Evolutionary conservation across 441 rosid genomes (phyloP), one percentile per base, ranked within the genome.

Genomic region (Biscutella auriculata): DNA sequence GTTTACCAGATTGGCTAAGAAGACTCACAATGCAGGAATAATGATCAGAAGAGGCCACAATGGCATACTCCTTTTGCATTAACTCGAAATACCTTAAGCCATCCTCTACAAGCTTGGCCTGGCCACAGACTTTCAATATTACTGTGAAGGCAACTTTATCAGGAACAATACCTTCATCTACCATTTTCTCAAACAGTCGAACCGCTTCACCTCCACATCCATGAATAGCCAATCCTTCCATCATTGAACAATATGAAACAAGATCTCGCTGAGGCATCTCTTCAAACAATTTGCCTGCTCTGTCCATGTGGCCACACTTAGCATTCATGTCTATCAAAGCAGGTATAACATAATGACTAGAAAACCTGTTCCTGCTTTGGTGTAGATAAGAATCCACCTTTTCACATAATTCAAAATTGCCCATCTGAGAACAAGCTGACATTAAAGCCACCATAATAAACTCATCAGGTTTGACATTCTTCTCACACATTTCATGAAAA

Each of bases 241-340:
- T 82, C 80, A 90, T 78, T 4, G 94, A 80, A 67, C 92, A 90
- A 62, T 80, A 87, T 3, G 79, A 68, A 61, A 89, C 54, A 5
- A 81, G 34, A 49, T 82, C 86, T 0, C 77, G 69, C 16, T 11
- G 52, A 49, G 85, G 80, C 76, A 87, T 76, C 44, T 71, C 67
- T 69, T 79, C 82, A 21, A 90, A 87, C 75, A 90, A 73, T 28
- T 54, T 62, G 5, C 57, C 47, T 2, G 94, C 95, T 68, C 85
- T 80, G 27, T 79, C 76, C 72, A 90, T 65, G 75, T 82, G 80
- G 44, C 94, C 94, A 52, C 95, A 83, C 66, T 85, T 85, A 0
- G 85, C 85, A 70, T 87, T 80, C 97, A 90, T 90, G 56, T 85
- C 84, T 53, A 90, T 66, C 51, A 77, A 78, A 32, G 95, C 89